Base-by-base conservation (phyloP, 371 early-diverging fungal species). In the Caulochytrium protostelioides region DNA sequence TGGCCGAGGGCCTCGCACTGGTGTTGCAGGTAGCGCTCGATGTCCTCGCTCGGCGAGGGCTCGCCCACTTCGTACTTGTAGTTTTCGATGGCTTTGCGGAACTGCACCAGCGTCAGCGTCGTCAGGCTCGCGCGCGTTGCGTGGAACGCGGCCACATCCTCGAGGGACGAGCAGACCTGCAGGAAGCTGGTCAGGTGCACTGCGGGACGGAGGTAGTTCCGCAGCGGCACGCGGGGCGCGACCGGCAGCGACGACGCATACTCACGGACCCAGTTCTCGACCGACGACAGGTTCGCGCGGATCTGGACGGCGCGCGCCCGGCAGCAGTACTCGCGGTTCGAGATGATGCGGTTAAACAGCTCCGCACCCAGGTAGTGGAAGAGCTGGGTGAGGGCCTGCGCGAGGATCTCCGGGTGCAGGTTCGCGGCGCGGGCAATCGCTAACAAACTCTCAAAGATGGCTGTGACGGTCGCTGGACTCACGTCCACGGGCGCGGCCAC, bases 11-110 rank as follows among this genome's bases (percentile, higher is more conserved):
- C 43, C 17, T 47, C 38, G 10, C 49, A 39, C 28, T 46, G 46
- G 28, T 72, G 69, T 24, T 64, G 45, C 5, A 82, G 68, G 47
- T 81, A 81, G 28, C 62, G 61, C 35, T 62, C 66, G 1, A 85
- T 59, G 28, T 76, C 83, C 10, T 63, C 62, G 4, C 78, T 61
- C 21, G 84, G 38, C 6, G 55, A 47, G 8, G 53, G 33, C 42
- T 90, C 91, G 13, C 67, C 68, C 4, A 80, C 72, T 42, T 90
- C 91, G 44, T 83, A 90, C 6, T 76, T 66, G 48, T 90, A 90
- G 25, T 60, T 56, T 6, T 66, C 58, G 12, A 81, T 68, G 2
- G 68, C 64, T 6, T 73, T 60, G 35, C 70, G 65, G 22, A 80
- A 53, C 39, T 84, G 85, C 30, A 71, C 45, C 1, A 71, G 58